phyloP scores from a whole-genome alignment of 2,329 filamentous ascomycete species.

The Zymoseptoria tritici region DNA sequence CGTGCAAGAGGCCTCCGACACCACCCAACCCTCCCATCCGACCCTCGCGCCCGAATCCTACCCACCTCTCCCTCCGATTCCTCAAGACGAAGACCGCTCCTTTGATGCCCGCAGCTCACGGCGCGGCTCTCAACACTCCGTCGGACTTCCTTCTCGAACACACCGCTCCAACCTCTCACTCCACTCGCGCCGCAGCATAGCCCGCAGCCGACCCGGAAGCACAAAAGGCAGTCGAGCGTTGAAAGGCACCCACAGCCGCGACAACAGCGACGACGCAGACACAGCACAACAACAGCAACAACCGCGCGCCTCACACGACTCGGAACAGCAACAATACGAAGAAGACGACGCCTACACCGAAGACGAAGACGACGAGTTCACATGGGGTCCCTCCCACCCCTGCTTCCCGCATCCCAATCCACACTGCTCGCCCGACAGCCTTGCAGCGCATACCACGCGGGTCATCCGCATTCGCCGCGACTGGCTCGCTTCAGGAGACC shows the following conservation, averaged over 20 bases:
- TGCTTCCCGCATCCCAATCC: slow-evolving; percentile 92
- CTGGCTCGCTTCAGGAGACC: slow-evolving; percentile 78
- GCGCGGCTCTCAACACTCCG: neutral
- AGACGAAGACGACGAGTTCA: slow-evolving; percentile 55
- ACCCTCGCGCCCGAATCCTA: slow-evolving; percentile 10
- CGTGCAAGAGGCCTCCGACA: slow-evolving; percentile 25
- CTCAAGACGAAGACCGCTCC: slow-evolving; percentile 13
- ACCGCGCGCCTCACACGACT: neutral
- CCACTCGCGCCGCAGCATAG: slow-evolving; percentile 23
- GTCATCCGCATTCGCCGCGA: slow-evolving; percentile 88
- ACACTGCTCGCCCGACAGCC: slow-evolving; percentile 72
- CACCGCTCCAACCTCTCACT: slow-evolving; percentile 27
- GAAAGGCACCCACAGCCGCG: slow-evolving; percentile 1
- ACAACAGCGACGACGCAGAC: neutral
- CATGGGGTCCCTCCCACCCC: slow-evolving; percentile 90
- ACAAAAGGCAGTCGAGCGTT: slow-evolving; percentile 1
- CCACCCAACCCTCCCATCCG: slow-evolving; percentile 11
- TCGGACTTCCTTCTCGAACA: slow-evolving; percentile 3
- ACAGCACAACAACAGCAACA: neutral
- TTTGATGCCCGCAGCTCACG: slow-evolving; percentile 5
- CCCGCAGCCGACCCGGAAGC: slow-evolving; percentile 12
- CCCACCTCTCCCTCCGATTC: slow-evolving; percentile 20
- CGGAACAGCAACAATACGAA: slow-evolving; percentile 2
- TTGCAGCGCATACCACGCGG: slow-evolving; percentile 68
- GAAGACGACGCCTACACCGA: slow-evolving; percentile 34